phyloP scores from a whole-genome alignment of 805 yeast species.

The Teunomyces barrocoloradensis region DNA sequence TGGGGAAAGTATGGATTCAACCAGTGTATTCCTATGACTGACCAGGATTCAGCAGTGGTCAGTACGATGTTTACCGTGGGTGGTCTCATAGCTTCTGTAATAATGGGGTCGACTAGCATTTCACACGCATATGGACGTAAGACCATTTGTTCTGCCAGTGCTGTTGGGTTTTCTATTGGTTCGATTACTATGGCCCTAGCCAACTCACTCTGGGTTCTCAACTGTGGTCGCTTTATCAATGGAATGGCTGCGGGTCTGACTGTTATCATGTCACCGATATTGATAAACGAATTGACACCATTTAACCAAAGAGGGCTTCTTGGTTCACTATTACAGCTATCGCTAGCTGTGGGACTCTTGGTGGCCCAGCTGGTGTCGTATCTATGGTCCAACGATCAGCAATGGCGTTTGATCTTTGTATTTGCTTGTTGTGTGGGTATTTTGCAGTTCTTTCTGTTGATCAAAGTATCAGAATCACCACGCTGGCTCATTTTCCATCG shows the following conservation, averaged over 20 bases:
- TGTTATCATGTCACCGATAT: conserved; percentile 39
- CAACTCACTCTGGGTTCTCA: conserved; percentile 15
- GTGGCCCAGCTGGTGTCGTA: conserved; percentile 31
- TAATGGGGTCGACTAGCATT: conserved; percentile 28
- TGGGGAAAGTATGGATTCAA: conserved; percentile 23
- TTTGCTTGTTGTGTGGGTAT: conserved; percentile 24
- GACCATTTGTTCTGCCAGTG: conserved; percentile 15
- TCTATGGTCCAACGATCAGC: conserved; percentile 32
- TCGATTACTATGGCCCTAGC: conserved; percentile 26
- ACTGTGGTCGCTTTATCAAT: conserved; percentile 31
- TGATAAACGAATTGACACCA: conserved; percentile 40
- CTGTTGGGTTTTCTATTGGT: conserved; percentile 19
- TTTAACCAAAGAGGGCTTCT: conserved; percentile 39
- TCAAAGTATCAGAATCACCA: conserved; percentile 39
- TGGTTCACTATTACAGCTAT: conserved; percentile 39
- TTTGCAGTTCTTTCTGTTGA: conserved; percentile 28
- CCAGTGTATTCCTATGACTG: conserved; percentile 31
- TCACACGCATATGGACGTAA: conserved; percentile 25
- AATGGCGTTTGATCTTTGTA: conserved; percentile 37
- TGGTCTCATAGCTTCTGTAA: conserved; percentile 30
- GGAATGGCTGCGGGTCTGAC: conserved; percentile 42
- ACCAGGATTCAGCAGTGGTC: conserved; percentile 20
- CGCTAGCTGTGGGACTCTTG: conserved; percentile 39
- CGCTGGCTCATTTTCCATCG: conserved; percentile 38
- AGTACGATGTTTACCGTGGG: conserved; percentile 38